Percentiles rank a stretch among this genome's conserved stretches.
These are phyloP conservation scores for Meira miltonrushii DNA, from an alignment of 1,284 basidiomycete genomes.

Conservation along the genomic window DNA sequence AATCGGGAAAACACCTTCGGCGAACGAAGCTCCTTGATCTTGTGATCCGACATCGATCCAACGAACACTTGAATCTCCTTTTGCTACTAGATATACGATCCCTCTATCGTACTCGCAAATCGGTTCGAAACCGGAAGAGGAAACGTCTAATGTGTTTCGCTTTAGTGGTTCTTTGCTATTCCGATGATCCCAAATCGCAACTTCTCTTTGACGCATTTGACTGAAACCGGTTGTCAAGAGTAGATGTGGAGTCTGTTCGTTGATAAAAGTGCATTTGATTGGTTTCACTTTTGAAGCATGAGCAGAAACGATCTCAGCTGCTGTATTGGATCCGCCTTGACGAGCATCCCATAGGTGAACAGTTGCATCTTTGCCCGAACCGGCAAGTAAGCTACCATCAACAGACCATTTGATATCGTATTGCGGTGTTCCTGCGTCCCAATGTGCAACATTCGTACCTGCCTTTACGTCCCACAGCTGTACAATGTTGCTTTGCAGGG, in stretches of 20 bases:
- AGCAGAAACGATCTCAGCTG: not conserved
- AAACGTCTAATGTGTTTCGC: constrained; percentile 2
- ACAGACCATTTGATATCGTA: not conserved
- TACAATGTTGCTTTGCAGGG: not conserved
- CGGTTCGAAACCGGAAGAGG: constrained; percentile 3
- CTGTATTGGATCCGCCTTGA: not conserved
- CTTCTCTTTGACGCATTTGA: constrained; percentile 8
- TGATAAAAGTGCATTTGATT: constrained; percentile 1
- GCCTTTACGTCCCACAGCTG: not conserved
- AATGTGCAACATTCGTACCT: not conserved
- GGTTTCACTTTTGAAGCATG: constrained; percentile 10
- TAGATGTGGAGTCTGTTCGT: not conserved
- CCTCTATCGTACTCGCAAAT: constrained; percentile 7
- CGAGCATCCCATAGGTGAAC: constrained; percentile 5
- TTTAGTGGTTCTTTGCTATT: not conserved
- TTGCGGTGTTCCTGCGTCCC: not conserved
- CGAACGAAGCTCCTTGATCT: constrained; percentile 4
- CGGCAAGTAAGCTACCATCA: not conserved
- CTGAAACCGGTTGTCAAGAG: constrained; percentile 8
- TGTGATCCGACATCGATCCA: constrained; percentile 11
- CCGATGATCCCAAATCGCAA: constrained; percentile 8
- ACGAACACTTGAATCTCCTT: constrained; percentile 2
- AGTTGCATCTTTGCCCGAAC: not conserved
- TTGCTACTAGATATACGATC: constrained; percentile 4
- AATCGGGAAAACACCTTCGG: not conserved